Percentiles rank a stretch among this genome's conserved stretches.
phyloP scores from a whole-genome alignment of 306 rosid genomes.

The Quercus gilva region DNA sequence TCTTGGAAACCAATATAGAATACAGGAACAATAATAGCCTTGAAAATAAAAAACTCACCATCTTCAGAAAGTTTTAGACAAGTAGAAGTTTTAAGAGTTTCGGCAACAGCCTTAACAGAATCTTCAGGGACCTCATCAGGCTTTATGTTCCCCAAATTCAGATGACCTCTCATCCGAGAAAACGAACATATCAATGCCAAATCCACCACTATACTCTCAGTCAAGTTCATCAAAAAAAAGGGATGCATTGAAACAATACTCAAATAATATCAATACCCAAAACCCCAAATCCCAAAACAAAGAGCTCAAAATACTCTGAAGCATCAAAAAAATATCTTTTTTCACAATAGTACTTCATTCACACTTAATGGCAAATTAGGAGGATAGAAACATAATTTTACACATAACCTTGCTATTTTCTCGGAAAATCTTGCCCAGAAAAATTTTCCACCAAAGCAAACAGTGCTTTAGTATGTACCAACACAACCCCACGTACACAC shows the following conservation, averaged over 20 bases:
- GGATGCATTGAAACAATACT: not conserved
- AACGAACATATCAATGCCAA: conserved; percentile 81
- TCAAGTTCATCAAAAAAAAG: conserved; percentile 44
- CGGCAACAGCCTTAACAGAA: conserved; percentile 67
- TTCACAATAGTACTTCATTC: not conserved
- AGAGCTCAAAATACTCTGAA: too few relatives aligned
- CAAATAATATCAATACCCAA: not conserved
- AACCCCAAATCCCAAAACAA: not conserved
- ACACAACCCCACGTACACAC: not conserved
- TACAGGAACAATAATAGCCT: not conserved
- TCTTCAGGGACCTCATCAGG: conserved; percentile 47
- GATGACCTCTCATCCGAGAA: conserved; percentile 73
- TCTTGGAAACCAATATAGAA: not conserved
- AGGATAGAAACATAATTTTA: not conserved
- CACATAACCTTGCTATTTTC: not conserved
- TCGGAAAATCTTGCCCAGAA: not conserved
- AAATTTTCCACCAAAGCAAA: too few relatives aligned
- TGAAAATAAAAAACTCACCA: conserved; percentile 39
- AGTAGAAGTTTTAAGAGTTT: conserved; percentile 50
- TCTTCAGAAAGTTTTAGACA: conserved; percentile 75
- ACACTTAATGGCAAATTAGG: not conserved
- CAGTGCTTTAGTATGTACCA: not conserved
- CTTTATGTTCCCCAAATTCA: conserved; percentile 60
- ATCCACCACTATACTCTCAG: conserved; percentile 53
- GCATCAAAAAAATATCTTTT: too few relatives aligned